These are phyloP conservation scores for Talaromyces sp. DNA, from an alignment of 2,329 filamentous ascomycete genomes.

Conservation along the genomic window DNA sequence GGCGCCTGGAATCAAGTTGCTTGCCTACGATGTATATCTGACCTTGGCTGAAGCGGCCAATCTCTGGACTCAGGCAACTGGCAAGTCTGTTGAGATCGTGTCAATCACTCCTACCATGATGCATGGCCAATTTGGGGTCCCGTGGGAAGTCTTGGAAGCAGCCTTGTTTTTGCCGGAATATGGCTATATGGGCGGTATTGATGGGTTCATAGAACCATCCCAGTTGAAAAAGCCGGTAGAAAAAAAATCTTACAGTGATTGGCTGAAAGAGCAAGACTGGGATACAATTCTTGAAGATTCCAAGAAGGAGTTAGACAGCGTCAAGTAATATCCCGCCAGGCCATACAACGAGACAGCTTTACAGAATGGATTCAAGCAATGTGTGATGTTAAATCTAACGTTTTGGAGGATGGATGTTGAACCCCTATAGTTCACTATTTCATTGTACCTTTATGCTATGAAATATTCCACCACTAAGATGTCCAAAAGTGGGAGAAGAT, in stretches of 20 bases:
- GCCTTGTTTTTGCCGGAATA: constrained; percentile 38
- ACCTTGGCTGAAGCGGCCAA: constrained; percentile 33
- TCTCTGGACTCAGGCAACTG: constrained; percentile 38
- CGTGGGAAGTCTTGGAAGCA: constrained; percentile 38
- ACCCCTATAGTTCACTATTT: not conserved
- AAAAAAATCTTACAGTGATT: constrained; percentile 22
- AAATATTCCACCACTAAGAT: not conserved
- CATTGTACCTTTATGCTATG: not conserved
- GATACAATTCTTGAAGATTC: not conserved
- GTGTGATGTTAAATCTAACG: not conserved
- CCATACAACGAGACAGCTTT: not conserved
- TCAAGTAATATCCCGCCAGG: not conserved
- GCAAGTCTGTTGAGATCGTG: constrained; percentile 34
- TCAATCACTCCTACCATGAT: constrained; percentile 33
- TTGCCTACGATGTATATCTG: constrained; percentile 28
- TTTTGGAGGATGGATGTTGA: too few relatives aligned
- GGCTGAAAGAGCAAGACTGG: constrained; percentile 26
- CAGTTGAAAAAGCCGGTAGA: constrained; percentile 32
- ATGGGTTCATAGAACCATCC: constrained; percentile 32
- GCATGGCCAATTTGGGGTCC: constrained; percentile 25
- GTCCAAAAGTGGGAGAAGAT: not conserved
- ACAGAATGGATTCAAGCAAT: not conserved
- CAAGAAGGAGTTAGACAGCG: not conserved
- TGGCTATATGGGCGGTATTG: constrained; percentile 34
- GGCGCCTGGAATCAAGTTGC: constrained; percentile 9